These are phyloP conservation scores for Vachellia pachyceras DNA, from an alignment of 306 rosid genomes.

Conservation along the genomic window DNA sequence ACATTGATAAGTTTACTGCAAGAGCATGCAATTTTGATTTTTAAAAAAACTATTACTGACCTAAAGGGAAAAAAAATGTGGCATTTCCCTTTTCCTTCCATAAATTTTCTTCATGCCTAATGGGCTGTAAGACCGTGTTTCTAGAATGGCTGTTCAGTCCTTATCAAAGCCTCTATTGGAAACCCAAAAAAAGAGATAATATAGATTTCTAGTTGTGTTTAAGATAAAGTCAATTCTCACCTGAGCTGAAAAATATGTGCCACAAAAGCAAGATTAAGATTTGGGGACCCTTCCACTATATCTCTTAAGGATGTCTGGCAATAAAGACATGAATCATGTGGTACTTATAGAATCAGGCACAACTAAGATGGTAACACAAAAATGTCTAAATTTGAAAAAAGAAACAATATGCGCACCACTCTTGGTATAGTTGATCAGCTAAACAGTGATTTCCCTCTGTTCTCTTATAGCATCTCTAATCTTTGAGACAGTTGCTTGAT, in stretches of 20 bases:
- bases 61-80: no score
- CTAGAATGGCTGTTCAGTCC: not conserved
- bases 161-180: not conserved
- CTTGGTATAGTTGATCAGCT: constrained; percentile 91
- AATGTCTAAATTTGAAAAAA: constrained; percentile 4
- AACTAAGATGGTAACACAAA: no score
- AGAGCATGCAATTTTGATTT: no score
- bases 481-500: constrained; percentile 63
- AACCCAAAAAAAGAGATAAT: constrained; percentile 2
- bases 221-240: constrained; percentile 52
- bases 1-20: no score
- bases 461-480: constrained; percentile 86
- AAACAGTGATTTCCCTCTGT: constrained; percentile 89
- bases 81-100: not conserved
- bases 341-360: no score
- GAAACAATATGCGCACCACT: constrained; percentile 62
- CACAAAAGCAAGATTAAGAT: constrained; percentile 96
- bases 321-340: no score
- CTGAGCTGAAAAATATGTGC: constrained; percentile 97
- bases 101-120: not conserved
- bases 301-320: constrained; percentile 95
- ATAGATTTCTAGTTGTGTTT: constrained; percentile 3
- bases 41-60: no score
- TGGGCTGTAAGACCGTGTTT: not conserved
- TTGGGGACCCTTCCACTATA: constrained; percentile 96